Evolutionary conservation across 768 basidiomycete genomes (phyloP), one percentile per base, ranked within the genome.

Genomic region (Amanita fuliginea): DNA sequence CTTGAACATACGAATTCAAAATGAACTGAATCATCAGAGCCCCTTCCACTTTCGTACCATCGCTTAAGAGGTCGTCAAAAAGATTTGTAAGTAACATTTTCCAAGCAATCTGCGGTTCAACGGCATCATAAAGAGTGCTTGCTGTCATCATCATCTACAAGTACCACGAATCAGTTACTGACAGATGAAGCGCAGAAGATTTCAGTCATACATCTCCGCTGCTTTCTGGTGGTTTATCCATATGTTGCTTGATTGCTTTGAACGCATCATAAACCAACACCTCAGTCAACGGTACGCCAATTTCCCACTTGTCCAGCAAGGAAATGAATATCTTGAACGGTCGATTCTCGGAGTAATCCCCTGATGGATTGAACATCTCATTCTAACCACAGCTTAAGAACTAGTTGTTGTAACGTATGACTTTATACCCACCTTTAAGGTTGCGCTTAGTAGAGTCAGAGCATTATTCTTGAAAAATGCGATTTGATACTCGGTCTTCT

Each of bases 251-350:
- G 44, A 96, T 69, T 2, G 87, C 80, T 46, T 73, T 80, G 58
- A 97, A 80, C 0, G 88, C 74, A 56, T 95, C 88, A 56, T 86
- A 79, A 9, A 88, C 78, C 46, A 97, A 67, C 5, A 70, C 72
- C 35, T 91, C 84, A 0, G 92, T 92, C 22, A 99, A 64, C 0
- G 76, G 72, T 6, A 76, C 78, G 4, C 95, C 95, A 40, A 98
- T 84, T 62, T 98, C 96, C 88, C 91, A 97, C 63, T 96, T 96
- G 64, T 99, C 96, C 55, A 97, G 69, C 14, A 98, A 64, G 1
- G 92, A 94, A 19, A 98, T 83, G 63, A 96, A 94, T 30, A 98
- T 86, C 65, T 94, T 95, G 76, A 93, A 98, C 0, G 96, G 91
- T 21, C 89, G 71, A 3, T 86, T 85, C 53, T 83, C 81, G 0